A percentile compares a stretch with the other conserved stretches of the same genome.
Evolutionary conservation across 805 yeast genomes (phyloP).

Genomic region (Lachancea meyersii): DNA sequence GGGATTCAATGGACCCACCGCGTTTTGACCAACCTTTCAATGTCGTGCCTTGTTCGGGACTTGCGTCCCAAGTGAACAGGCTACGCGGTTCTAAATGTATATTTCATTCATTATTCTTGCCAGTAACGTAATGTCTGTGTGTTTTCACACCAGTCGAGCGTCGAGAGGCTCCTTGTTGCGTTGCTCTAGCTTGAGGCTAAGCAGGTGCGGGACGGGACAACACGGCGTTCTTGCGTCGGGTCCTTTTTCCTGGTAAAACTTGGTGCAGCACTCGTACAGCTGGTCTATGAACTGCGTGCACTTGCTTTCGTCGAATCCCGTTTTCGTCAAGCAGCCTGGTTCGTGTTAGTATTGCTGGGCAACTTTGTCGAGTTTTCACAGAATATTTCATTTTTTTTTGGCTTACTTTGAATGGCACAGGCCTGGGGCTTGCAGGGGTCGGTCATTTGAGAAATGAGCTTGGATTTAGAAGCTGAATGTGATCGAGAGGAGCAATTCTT

Average conservation of each 20-base stretch:
- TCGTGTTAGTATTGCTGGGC: background rate
- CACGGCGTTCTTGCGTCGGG: slow-evolving; percentile 57
- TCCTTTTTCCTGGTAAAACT: slow-evolving; percentile 58
- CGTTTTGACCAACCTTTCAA: slow-evolving; percentile 47
- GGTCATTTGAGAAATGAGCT: background rate
- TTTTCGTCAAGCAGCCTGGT: slow-evolving; percentile 54
- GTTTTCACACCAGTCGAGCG: slow-evolving; percentile 42
- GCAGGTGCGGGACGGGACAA: slow-evolving; percentile 66
- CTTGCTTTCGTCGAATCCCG: slow-evolving; percentile 63
- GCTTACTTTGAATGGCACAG: slow-evolving; percentile 68
- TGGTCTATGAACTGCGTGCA: slow-evolving; percentile 66
- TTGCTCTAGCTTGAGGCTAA: slow-evolving; percentile 61
- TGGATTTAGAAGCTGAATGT: background rate
- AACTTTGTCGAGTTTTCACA: no score
- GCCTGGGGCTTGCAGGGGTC: slow-evolving; percentile 71
- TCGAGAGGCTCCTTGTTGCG: slow-evolving; percentile 48
- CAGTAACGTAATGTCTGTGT: no score
- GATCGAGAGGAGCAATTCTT: no score
- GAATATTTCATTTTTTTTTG: no score
- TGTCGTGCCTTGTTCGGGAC: slow-evolving; percentile 33
- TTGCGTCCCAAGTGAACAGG: slow-evolving; percentile 32
- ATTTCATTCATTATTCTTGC: slow-evolving; percentile 25
- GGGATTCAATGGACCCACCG: slow-evolving; percentile 43
- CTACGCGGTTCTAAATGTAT: slow-evolving; percentile 77
- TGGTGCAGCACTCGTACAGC: slow-evolving; percentile 68